Percentiles rank a stretch among this genome's conserved stretches.
Evolutionary conservation across 352 stramenopile species (phyloP).

Genomic region (Pythium utonaiense): DNA sequence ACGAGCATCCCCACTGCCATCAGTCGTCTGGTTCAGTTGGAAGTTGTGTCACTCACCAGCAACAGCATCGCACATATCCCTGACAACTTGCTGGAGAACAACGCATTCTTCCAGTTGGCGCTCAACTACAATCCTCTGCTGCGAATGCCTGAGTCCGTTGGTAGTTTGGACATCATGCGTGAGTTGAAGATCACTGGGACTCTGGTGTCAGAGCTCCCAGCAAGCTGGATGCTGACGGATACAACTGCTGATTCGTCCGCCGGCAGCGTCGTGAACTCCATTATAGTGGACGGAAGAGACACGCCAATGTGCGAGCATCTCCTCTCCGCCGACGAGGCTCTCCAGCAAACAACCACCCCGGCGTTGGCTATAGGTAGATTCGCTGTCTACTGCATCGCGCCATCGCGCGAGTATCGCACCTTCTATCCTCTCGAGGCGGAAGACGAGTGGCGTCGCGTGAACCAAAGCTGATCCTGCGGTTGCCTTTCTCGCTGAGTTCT

Average conservation of each 20-base stretch:
- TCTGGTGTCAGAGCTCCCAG: not conserved
- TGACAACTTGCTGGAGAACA: not conserved
- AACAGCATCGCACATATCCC: not conserved
- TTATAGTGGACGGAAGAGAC: not conserved
- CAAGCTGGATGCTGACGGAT: not conserved
- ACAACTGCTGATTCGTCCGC: not conserved
- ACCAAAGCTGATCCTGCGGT: not conserved
- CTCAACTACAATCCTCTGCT: slow-evolving; percentile 1
- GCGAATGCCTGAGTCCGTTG: not conserved
- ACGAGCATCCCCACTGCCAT: not conserved
- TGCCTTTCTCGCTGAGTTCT: not conserved
- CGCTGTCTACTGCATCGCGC: not conserved
- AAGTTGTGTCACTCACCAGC: not conserved
- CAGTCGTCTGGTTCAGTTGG: not conserved
- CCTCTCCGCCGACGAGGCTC: not conserved
- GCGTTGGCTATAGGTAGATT: not conserved
- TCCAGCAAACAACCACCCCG: not conserved
- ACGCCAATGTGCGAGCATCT: not conserved
- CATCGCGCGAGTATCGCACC: not conserved
- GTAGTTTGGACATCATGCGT: not conserved
- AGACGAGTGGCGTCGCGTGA: slow-evolving; percentile 4
- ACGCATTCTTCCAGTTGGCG: not conserved
- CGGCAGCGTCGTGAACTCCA: not conserved
- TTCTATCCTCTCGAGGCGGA: slow-evolving; percentile 4
- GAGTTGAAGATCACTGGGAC: not conserved